A percentile compares a stretch with the other conserved stretches of the same genome.
Conservation (phyloP, 2,329 filamentous ascomycete genomes). For the Incumbomyces lentus region DNA sequence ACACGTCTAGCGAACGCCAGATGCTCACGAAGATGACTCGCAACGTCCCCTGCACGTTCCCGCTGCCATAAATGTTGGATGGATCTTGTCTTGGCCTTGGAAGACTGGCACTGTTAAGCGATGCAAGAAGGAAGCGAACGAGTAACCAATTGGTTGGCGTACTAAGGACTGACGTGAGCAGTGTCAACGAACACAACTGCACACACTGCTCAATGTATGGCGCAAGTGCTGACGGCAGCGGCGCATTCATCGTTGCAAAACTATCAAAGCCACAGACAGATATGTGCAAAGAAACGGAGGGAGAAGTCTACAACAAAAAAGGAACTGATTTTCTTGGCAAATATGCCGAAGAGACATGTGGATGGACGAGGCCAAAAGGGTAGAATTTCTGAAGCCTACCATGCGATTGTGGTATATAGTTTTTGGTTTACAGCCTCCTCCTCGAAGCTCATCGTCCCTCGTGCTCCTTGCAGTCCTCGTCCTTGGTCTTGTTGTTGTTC, state of each 20-base stretch:
- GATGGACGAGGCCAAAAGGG: too few relatives aligned
- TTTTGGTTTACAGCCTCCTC: neutral
- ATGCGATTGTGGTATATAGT: neutral
- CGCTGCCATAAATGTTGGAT: neutral
- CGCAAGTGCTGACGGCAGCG: constrained; percentile 29
- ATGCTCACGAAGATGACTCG: constrained; percentile 73
- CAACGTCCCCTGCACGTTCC: neutral
- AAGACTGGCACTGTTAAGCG: too few relatives aligned
- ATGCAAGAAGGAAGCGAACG: constrained; percentile 32
- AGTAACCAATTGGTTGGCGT: constrained; percentile 48
- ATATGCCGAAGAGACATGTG: too few relatives aligned
- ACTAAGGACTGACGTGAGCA: constrained; percentile 36
- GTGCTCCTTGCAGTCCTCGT: too few relatives aligned
- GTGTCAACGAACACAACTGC: constrained; percentile 29
- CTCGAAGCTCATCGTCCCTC: neutral
- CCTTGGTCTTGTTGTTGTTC: too few relatives aligned
- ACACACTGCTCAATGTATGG: constrained; percentile 28
- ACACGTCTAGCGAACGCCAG: constrained; percentile 66
- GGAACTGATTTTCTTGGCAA: too few relatives aligned
- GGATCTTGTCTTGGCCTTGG: constrained; percentile 17
- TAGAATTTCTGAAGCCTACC: neutral
- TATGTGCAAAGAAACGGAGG: too few relatives aligned
- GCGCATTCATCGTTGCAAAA: too few relatives aligned
- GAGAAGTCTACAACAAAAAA: too few relatives aligned
- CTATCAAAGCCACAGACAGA: too few relatives aligned